Evolutionary conservation across 1,284 basidiomycete species (phyloP).

Genomic region (Leccinum cinnamomeum): DNA sequence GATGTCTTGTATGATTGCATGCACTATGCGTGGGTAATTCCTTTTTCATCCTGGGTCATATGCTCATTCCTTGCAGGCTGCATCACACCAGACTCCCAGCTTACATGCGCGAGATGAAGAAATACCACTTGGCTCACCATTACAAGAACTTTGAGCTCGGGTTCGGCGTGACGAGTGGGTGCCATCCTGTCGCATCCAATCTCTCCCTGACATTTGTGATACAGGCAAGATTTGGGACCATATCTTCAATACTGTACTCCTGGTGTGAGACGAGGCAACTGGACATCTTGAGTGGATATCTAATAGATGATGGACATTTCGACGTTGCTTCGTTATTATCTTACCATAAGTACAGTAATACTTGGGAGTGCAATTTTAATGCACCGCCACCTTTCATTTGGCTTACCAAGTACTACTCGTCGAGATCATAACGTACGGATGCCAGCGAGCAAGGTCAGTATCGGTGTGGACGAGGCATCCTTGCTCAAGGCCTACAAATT

Average conservation of each 20-base stretch:
- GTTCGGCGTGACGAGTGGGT: slow-evolving; percentile 91
- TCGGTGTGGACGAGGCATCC: slow-evolving; percentile 70
- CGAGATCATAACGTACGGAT: slow-evolving; percentile 8
- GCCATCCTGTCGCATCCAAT: neutral
- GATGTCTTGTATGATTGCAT: slow-evolving; percentile 89
- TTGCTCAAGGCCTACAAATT: slow-evolving; percentile 75
- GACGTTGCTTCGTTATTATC: slow-evolving; percentile 8
- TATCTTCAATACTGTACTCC: slow-evolving; percentile 84
- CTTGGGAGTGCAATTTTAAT: neutral
- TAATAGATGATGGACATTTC: neutral
- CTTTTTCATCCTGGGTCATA: neutral
- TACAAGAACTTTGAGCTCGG: slow-evolving; percentile 97
- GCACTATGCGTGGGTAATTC: slow-evolving; percentile 77
- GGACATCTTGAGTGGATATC: neutral
- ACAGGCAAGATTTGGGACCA: slow-evolving; percentile 92
- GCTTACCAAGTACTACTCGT: neutral
- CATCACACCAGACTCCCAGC: slow-evolving; percentile 89
- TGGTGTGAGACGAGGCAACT: slow-evolving; percentile 40
- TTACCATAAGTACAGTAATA: slow-evolving; percentile 11
- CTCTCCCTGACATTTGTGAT: slow-evolving; percentile 11
- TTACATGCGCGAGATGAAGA: slow-evolving; percentile 92
- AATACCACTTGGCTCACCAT: slow-evolving; percentile 98
- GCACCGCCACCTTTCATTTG: slow-evolving; percentile 24
- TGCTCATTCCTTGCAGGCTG: slow-evolving; percentile 45
- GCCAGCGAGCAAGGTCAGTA: slow-evolving; percentile 50